Conservation (phyloP, 768 basidiomycete species). For the Mrakia blollopis region DNA sequence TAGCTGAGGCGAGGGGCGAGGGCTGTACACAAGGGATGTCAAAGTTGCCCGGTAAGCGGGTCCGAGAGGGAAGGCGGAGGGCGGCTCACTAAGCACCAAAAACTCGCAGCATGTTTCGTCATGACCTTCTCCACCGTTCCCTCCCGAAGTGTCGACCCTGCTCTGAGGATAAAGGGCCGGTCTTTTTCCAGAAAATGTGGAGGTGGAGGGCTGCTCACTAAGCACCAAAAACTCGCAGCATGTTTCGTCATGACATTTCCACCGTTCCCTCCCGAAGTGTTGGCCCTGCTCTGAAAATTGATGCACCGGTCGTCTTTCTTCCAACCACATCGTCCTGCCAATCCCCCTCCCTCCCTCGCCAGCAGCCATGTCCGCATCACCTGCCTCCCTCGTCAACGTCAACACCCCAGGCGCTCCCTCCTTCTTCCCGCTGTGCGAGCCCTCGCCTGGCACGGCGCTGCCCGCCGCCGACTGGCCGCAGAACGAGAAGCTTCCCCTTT, state of each 20-base stretch:
- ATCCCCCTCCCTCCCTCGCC: not conserved
- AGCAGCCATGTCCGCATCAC: conserved; percentile 13
- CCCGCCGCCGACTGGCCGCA: conserved; percentile 47
- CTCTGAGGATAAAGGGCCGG: not conserved
- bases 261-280: conserved; percentile 5
- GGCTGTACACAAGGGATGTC: no score
- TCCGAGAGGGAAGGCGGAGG: not conserved
- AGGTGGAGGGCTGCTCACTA: conserved; percentile 8
- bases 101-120: conserved; percentile 7
- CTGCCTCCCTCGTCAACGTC: conserved; percentile 11
- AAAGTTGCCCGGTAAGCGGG: not conserved
- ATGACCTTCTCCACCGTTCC: conserved; percentile 13
- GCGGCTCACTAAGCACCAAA: not conserved
- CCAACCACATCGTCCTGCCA: conserved; percentile 3
- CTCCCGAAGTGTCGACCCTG: conserved; percentile 1
- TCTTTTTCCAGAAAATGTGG: not conserved
- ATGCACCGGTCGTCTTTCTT: not conserved
- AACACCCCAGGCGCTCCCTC: conserved; percentile 17
- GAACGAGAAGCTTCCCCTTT: conserved; percentile 46
- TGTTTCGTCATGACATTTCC: not conserved
- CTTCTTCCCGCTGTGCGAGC: conserved; percentile 14
- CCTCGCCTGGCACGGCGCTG: conserved; percentile 30
- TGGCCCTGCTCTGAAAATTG: not conserved
- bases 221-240: not conserved
- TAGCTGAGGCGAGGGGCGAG: no score